These are phyloP conservation scores for Malus sieversii DNA, from an alignment of 306 rosid genomes.

Conservation along the genomic window DNA sequence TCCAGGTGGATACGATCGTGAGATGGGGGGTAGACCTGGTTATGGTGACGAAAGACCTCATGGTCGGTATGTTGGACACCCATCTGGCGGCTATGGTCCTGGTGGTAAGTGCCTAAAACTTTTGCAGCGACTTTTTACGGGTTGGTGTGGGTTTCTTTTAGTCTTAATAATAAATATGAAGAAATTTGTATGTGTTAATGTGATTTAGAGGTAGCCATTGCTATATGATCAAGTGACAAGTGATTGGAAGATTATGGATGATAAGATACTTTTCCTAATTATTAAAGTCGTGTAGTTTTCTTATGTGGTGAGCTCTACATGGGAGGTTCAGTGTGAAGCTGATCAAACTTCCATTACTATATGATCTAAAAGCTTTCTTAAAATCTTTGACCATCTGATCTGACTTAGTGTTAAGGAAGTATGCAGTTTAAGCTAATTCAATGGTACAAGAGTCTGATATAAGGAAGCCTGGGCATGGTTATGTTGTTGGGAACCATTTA, in stretches of 20 bases:
- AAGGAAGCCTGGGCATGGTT: not conserved
- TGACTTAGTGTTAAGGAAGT: not conserved
- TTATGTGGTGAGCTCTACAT: not conserved
- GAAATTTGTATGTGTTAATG: not conserved
- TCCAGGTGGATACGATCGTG: slow-evolving; percentile 78
- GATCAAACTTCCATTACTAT: not conserved
- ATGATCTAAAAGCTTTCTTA: not conserved
- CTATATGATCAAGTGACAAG: not conserved
- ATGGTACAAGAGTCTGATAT: not conserved
- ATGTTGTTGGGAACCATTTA: not conserved
- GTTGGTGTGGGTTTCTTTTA: not conserved
- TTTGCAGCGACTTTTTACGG: not conserved
- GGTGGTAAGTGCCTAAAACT: slow-evolving; percentile 21
- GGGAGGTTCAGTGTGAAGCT: not conserved
- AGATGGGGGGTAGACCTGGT: slow-evolving; percentile 67
- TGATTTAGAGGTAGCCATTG: not conserved
- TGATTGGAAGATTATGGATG: not conserved
- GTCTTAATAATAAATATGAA: not conserved
- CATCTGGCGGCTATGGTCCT: slow-evolving; percentile 65
- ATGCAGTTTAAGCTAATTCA: not conserved
- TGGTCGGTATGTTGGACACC: slow-evolving; percentile 71
- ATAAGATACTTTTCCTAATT: not conserved
- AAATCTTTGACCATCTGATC: not conserved
- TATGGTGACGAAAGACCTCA: slow-evolving; percentile 70
- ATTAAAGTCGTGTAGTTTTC: not conserved